Evolutionary conservation across 129 eudicot species (phyloP).

Genomic region (Centrapalus pauciflorus): DNA sequence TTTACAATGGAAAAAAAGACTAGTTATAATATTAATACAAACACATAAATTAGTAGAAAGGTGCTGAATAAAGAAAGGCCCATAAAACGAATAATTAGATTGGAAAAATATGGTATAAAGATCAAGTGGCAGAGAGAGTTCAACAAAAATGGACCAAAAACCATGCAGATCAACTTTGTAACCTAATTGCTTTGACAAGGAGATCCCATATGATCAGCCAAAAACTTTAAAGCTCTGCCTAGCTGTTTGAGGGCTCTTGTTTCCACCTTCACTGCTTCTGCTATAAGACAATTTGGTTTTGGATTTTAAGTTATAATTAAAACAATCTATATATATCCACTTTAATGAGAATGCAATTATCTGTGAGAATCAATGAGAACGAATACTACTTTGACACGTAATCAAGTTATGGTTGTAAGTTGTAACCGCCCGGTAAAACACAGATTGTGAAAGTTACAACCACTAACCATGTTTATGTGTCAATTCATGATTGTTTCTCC

Average conservation of each 20-base stretch:
- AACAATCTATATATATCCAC: neutral
- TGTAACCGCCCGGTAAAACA: too few relatives aligned
- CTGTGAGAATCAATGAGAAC: too few relatives aligned
- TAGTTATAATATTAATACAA: neutral
- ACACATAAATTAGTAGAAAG: neutral
- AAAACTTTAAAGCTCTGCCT: neutral
- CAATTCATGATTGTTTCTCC: too few relatives aligned
- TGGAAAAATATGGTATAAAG: neutral
- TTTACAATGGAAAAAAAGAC: neutral
- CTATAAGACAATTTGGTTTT: conserved; percentile 7
- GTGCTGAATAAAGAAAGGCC: neutral
- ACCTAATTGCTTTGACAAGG: conserved; percentile 17
- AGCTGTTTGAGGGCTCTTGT: neutral
- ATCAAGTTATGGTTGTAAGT: too few relatives aligned
- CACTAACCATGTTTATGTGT: too few relatives aligned
- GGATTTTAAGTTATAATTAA: neutral
- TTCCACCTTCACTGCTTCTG: conserved; percentile 20
- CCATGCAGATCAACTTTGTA: conserved; percentile 19
- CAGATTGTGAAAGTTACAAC: too few relatives aligned
- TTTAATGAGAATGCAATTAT: too few relatives aligned
- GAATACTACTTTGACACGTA: too few relatives aligned
- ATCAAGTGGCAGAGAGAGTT: conserved; percentile 11
- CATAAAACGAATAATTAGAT: neutral
- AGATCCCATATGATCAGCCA: neutral
- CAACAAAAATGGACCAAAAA: conserved; percentile 15